Base-by-base conservation (phyloP, 202 grass and related monocot genomes). In the Eragrostis tef region DNA sequence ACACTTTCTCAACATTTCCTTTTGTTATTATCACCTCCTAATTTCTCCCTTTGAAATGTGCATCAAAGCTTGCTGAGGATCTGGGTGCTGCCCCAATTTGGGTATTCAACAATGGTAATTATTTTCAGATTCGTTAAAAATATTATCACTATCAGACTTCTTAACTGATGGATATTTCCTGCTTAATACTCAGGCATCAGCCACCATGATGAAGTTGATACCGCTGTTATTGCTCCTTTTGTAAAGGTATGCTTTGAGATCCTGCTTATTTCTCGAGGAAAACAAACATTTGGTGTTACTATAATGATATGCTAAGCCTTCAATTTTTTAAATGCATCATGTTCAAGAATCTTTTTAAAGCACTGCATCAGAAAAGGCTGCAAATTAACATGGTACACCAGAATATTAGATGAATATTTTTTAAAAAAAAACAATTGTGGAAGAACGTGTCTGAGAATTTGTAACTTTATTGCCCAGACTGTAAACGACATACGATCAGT, bases 61-160 rank as follows among this genome's bases (percentile, higher is more conserved):
- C 49, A 62, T 64, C 49, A 84, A 87, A 95, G 92, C 96, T 99
- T 85, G 72, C 92, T 42, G 96, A 99, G 75, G 92, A 95, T 61
- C 80, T 99, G 45, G 92, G 80, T 62, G 76, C 96, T 59, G 79
- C 84, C 54, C 92, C 95, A 82, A 87, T 98, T 47, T 98, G 95
- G 95, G 95, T 98, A 27, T 91, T 98, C 71, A 94, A 94, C 78
- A 94, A 94, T 90, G 95, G 95, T 94, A 94, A 70, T 39, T 64
- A 71, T 79, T 61, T 75, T 9, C 53, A 20, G 21, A 47, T 63
- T 45, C 67, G 68, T 66, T 54, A 27, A 24, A 72, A 16, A 11
- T 45, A 46, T 45, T 0, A 71, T 60, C 24, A 34, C 0, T 44
- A 5, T 74, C 51, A 26, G 17, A 34, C 78, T 86, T 63, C 27